Base-by-base conservation (phyloP, 1,139 yeast genomes). In the Hanseniaspora uvarum region DNA sequence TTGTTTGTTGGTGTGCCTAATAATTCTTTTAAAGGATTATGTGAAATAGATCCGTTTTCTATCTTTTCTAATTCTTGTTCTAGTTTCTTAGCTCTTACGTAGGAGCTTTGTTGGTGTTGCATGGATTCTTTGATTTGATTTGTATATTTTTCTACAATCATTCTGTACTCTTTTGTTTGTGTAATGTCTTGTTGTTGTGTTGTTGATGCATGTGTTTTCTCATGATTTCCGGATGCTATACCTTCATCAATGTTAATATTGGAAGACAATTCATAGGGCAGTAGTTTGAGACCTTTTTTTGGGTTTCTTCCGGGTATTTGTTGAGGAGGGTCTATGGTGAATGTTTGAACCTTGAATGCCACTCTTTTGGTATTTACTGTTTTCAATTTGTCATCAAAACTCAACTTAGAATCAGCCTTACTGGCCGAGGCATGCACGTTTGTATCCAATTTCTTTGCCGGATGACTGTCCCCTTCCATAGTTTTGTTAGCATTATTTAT, bases 251-350 rank as follows among this genome's bases (percentile, higher is more conserved):
- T 70, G 24, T 85, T 79, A 0, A 85, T 80, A 1, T 80, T 80
- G 0, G 83, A 82, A 38, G 73, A 66, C 36, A 81, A 61, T 61
- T 84, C 92, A 49, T 82, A 86, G 0, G 89, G 87, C 12, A 87
- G 79, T 38, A 83, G 65, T 7, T 88, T 89, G 62, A 86, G 82
- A 3, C 96, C 96, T 59, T 76, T 76, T 59, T 78, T 76, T 2
- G 96, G 96, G 57, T 82, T 76, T 60, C 95, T 72, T 0, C 95
- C 84, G 0, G 97, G 97, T 57, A 89, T 85, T 66, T 88, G 96
- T 64, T 89, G 97, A 39, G 95, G 96, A 1, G 97, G 97, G 66
- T 89, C 96, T 58, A 72, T 74, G 0, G 74, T 70, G 52, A 87
- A 74, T 57, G 80, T 76, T 58, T 84, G 83, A 14, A 84, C 72